Conservation (phyloP, 2,329 filamentous ascomycete species). For the Sporothrix luriei region DNA sequence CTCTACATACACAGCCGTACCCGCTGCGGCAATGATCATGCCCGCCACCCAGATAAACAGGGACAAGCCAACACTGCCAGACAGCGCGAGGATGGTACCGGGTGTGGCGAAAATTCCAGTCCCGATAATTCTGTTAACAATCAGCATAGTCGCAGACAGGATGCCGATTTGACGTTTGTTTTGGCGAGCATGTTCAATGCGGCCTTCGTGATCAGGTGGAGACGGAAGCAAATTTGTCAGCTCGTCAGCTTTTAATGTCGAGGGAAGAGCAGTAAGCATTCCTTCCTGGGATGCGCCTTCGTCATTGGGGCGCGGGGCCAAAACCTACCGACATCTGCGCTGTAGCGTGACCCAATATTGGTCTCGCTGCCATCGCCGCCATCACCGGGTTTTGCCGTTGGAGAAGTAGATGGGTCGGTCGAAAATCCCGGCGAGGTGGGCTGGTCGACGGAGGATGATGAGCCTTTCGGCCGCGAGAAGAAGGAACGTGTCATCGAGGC, state of each 20-base stretch:
- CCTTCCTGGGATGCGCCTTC: not conserved
- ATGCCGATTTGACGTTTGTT: conserved; percentile 60
- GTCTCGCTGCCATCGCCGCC: not conserved
- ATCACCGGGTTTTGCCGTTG: not conserved
- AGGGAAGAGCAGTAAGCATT: conserved; percentile 1
- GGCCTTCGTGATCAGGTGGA: conserved; percentile 36
- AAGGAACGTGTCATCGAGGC: not conserved
- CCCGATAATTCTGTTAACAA: conserved; percentile 68
- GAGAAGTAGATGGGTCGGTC: not conserved
- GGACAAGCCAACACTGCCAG: conserved; percentile 63
- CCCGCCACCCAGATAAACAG: conserved; percentile 66
- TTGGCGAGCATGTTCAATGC: conserved; percentile 48
- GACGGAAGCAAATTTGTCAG: conserved; percentile 8
- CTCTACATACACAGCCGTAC: conserved; percentile 67
- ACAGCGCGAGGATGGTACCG: conserved; percentile 57
- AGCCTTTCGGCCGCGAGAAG: not conserved
- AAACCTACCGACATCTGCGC: conserved; percentile 10
- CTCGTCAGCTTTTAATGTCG: not conserved
- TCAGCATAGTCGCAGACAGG: conserved; percentile 59
- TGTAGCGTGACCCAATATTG: not conserved
- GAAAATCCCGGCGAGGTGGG: not conserved
- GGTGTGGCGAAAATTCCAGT: conserved; percentile 69
- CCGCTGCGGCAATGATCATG: conserved; percentile 62
- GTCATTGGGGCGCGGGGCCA: not conserved
- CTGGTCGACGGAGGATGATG: not conserved